phyloP scores from a whole-genome alignment of 73 alveolate genomes.

The Paramecium bursaria region DNA sequence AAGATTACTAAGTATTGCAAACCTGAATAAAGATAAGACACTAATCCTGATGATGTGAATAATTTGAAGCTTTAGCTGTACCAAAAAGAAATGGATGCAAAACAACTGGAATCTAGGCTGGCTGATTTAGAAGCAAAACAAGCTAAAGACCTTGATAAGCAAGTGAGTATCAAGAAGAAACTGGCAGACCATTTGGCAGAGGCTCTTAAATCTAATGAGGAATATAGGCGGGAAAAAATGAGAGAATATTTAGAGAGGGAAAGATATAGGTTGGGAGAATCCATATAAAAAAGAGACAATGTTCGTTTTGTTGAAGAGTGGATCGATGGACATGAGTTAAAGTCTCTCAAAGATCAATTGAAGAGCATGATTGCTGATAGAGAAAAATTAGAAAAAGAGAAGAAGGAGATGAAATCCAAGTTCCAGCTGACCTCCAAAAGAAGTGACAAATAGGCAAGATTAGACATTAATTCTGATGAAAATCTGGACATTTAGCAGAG shows the following conservation, averaged over 20 bases:
- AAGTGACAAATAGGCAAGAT: slow-evolving; percentile 6
- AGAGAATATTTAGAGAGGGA: slow-evolving; percentile 80
- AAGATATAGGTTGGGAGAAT: slow-evolving; percentile 83
- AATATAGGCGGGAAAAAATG: slow-evolving; percentile 79
- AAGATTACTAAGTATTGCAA: no score
- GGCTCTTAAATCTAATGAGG: slow-evolving; percentile 71
- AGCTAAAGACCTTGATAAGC: no score
- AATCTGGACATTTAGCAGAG: slow-evolving; percentile 7
- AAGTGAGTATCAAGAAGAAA: no score
- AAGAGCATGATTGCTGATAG: slow-evolving; percentile 5
- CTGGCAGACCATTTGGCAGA: slow-evolving; percentile 16
- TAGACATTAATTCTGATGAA: not conserved
- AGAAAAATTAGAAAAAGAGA: not conserved
- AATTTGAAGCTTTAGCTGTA: no score
- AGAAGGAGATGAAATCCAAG: slow-evolving; percentile 15
- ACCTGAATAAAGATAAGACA: no score
- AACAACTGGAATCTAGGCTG: no score
- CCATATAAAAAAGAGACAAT: slow-evolving; percentile 68
- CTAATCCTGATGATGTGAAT: no score
- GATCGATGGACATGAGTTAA: slow-evolving; percentile 96
- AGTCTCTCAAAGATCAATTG: slow-evolving; percentile 73
- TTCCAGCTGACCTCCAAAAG: not conserved
- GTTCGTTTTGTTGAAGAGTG: slow-evolving; percentile 84
- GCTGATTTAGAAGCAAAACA: no score
- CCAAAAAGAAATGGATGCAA: no score